Conservation (phyloP, 352 stramenopile species). For the Phytopythium mirpurense region DNA sequence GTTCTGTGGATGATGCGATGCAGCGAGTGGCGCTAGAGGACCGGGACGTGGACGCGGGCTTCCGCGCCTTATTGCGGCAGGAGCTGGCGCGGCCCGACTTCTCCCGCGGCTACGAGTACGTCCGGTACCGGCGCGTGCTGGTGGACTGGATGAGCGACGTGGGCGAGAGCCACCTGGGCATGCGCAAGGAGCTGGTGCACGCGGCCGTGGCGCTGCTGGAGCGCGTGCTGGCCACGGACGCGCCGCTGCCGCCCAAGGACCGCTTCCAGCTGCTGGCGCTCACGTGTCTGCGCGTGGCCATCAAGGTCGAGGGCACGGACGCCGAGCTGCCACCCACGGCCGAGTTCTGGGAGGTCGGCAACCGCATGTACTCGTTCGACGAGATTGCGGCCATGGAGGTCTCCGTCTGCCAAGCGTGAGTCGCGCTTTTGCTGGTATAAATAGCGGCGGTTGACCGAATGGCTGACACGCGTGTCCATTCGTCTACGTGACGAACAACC, state of each 20-base stretch:
- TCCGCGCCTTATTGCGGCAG: constrained; percentile 73
- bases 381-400: constrained; percentile 79
- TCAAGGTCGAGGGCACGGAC: constrained; percentile 78
- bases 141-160: constrained; percentile 87
- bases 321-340: constrained; percentile 75
- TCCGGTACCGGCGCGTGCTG: constrained; percentile 78
- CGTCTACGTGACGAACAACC: constrained; percentile 11
- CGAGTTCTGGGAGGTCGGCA: constrained; percentile 85
- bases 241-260: constrained; percentile 54
- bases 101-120: constrained; percentile 70
- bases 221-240: constrained; percentile 43
- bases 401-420: constrained; percentile 36
- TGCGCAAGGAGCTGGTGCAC: constrained; percentile 79
- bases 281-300: constrained; percentile 69
- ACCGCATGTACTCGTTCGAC: constrained; percentile 79
- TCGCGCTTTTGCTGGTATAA: constrained; percentile 4
- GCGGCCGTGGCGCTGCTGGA: constrained; percentile 81
- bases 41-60: constrained; percentile 62
- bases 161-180: constrained; percentile 71
- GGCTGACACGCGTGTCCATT: too few species aligned
- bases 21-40: constrained; percentile 72
- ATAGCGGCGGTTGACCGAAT: neutral
- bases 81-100: constrained; percentile 68
- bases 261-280: constrained; percentile 80
- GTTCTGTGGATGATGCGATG: neutral